These are phyloP conservation scores for Acanthamoeba triangularis DNA, from an alignment of 208 protist genomes.

Conservation along the genomic window DNA sequence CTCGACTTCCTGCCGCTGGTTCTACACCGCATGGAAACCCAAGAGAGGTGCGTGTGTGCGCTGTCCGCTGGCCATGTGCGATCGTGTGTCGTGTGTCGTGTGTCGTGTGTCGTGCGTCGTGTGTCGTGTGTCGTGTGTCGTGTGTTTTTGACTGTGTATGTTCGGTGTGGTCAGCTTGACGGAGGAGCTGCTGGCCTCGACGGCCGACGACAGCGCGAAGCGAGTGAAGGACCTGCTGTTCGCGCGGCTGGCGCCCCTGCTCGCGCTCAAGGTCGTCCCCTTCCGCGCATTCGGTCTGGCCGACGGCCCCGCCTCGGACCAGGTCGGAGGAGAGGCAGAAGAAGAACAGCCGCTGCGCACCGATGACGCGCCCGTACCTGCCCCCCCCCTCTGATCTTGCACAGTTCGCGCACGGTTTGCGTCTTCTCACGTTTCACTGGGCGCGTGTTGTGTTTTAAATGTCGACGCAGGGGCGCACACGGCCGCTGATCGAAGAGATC, in stretches of 20 bases:
- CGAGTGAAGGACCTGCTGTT: conserved; percentile 23
- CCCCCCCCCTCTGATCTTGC: too few relatives aligned
- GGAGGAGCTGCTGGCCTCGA: background rate
- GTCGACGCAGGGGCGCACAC: background rate
- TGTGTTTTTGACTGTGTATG: background rate
- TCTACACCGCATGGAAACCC: background rate
- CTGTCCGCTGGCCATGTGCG: background rate
- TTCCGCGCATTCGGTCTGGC: background rate
- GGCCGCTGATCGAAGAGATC: conserved; percentile 5
- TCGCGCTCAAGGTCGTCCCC: conserved; percentile 50
- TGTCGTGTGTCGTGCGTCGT: background rate
- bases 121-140: background rate
- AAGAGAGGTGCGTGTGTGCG: background rate
- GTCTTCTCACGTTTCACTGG: background rate
- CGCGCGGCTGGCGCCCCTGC: conserved; percentile 11
- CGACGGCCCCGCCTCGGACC: background rate
- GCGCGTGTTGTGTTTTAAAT: too few relatives aligned
- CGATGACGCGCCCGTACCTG: too few relatives aligned
- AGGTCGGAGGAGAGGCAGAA: too few relatives aligned
- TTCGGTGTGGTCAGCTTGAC: background rate
- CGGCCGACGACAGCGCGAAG: background rate
- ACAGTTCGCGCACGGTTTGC: too few relatives aligned
- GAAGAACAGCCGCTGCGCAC: background rate
- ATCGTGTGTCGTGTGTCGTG: background rate
- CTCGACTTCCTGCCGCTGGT: conserved; percentile 35